Evolutionary conservation across 345 rosid genomes (phyloP).

Genomic region (Litchi chinensis): DNA sequence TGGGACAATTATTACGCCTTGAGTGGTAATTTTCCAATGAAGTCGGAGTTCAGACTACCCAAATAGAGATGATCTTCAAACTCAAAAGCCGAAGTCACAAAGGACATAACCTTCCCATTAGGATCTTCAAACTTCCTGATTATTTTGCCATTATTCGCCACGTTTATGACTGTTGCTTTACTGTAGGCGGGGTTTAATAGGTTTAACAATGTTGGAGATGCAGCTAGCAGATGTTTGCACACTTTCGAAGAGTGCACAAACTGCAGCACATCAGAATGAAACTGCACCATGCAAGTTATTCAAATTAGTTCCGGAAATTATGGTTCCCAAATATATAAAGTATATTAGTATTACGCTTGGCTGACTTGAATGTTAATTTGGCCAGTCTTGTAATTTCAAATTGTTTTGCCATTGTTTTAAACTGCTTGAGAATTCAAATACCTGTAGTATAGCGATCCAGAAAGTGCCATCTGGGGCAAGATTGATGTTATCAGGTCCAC

Average conservation of each 20-base stretch:
- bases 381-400: neutral
- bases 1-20: neutral
- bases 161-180: slow-evolving; percentile 43
- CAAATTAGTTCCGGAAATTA: neutral
- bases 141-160: slow-evolving; percentile 45
- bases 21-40: slow-evolving; percentile 45
- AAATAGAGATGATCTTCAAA: slow-evolving; percentile 51
- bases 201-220: slow-evolving; percentile 25
- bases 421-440: neutral
- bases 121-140: slow-evolving; percentile 46
- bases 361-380: neutral
- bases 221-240: slow-evolving; percentile 37
- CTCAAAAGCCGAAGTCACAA: slow-evolving; percentile 56
- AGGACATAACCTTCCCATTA: slow-evolving; percentile 35
- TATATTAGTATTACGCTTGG: neutral
- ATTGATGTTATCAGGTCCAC: slow-evolving; percentile 55
- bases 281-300: slow-evolving; percentile 24
- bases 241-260: slow-evolving; percentile 46
- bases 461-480: slow-evolving; percentile 63
- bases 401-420: neutral
- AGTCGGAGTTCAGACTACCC: slow-evolving; percentile 47
- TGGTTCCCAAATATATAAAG: neutral
- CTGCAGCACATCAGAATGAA: slow-evolving; percentile 26
- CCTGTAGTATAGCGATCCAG: slow-evolving; percentile 50
- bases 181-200: neutral